Conservation (phyloP, 2,329 filamentous ascomycete species). For the Pseudocercospora cruenta region DNA sequence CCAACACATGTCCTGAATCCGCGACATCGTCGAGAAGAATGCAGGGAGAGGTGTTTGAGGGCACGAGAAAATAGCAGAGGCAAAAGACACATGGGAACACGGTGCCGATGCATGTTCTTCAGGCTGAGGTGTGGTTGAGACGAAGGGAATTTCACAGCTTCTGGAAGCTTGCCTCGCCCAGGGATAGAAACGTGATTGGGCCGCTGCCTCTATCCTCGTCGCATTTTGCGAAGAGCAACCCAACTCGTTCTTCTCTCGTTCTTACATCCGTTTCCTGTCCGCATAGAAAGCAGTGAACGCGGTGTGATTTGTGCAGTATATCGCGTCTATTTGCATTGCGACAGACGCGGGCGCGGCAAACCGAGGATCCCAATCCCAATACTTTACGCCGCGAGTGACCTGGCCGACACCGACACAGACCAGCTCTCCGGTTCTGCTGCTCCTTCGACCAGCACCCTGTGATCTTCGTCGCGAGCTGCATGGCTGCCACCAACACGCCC, state of each 20-base stretch:
- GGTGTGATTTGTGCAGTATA: background rate
- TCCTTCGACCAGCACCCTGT: background rate
- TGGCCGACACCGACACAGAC: background rate
- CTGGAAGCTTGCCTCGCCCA: background rate
- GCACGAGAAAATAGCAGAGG: background rate
- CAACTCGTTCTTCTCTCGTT: background rate
- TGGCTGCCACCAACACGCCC: background rate
- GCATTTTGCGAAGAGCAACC: background rate
- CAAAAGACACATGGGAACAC: background rate
- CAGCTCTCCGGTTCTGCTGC: background rate
- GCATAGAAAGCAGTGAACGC: background rate
- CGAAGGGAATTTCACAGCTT: background rate
- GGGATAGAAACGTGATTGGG: background rate
- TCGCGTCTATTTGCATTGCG: background rate
- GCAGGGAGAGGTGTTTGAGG: background rate
- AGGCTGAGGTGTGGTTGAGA: background rate
- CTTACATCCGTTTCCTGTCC: background rate
- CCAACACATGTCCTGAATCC: background rate
- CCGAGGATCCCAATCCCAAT: background rate
- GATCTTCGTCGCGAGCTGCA: slow-evolving; percentile 6
- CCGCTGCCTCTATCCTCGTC: background rate
- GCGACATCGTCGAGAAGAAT: background rate
- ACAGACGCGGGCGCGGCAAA: background rate
- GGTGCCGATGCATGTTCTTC: background rate
- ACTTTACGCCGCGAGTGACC: background rate